Percentiles rank a stretch among this genome's conserved stretches.
These are phyloP conservation scores for Auricularia sp. DNA, from an alignment of 768 basidiomycete genomes.

Conservation along the genomic window DNA sequence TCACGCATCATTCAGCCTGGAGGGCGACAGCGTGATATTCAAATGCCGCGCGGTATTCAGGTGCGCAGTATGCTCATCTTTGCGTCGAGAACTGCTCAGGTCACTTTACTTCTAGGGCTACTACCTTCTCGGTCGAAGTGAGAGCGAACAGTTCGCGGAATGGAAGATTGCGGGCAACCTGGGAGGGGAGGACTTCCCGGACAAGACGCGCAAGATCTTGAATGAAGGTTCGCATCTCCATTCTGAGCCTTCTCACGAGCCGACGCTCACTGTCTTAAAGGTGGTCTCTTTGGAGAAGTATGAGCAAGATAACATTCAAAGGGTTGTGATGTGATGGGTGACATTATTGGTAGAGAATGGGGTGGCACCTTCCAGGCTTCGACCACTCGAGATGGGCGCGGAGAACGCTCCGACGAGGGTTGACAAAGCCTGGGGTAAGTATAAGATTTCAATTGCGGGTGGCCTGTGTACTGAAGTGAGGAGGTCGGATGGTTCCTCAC, in stretches of 20 bases:
- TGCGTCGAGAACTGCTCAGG: too few species aligned
- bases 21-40: neutral
- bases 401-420: neutral
- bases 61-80: too few species aligned
- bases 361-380: constrained; percentile 20
- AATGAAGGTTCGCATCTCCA: constrained; percentile 15
- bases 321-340: neutral
- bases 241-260: neutral
- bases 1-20: neutral
- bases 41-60: constrained; percentile 20
- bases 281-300: constrained; percentile 19
- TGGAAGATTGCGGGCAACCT: constrained; percentile 21
- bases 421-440: neutral
- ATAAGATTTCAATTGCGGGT: constrained; percentile 2
- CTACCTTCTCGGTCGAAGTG: constrained; percentile 13
- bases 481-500: constrained; percentile 16
- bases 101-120: constrained; percentile 10
- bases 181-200: constrained; percentile 20
- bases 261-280: neutral
- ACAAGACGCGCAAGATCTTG: constrained; percentile 18
- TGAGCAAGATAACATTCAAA: constrained; percentile 10
- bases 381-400: constrained; percentile 12
- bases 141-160: constrained; percentile 10
- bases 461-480: constrained; percentile 13
- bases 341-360: constrained; percentile 1